A percentile compares a stretch with the other conserved stretches of the same genome.
Conservation (phyloP, 768 basidiomycete species). For the Hypholoma fasciculare region DNA sequence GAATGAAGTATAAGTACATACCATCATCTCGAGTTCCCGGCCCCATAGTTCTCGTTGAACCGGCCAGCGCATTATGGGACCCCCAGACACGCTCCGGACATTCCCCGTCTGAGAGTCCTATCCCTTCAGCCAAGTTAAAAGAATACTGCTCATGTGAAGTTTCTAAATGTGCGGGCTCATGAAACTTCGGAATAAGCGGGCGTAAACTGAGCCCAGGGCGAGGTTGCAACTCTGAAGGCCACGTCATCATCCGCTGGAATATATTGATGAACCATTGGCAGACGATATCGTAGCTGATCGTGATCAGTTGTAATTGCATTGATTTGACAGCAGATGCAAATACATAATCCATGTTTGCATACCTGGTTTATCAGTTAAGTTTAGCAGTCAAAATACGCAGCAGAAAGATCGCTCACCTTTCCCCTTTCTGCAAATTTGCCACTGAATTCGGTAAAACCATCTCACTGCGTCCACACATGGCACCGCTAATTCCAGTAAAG, state of each 20-base stretch:
- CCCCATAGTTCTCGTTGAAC: conserved; percentile 33
- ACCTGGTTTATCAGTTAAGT: not conserved
- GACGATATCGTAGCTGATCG: conserved; percentile 28
- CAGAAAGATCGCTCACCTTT: conserved; percentile 19
- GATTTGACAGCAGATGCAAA: conserved; percentile 6
- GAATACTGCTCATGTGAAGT: conserved; percentile 22
- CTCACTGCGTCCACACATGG: conserved; percentile 7
- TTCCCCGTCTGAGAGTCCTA: conserved; percentile 31
- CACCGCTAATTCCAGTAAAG: conserved; percentile 10
- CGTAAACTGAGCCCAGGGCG: not conserved
- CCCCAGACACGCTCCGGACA: conserved; percentile 33
- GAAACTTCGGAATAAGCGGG: conserved; percentile 27
- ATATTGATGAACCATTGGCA: conserved; percentile 30
- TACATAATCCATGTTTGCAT: conserved; percentile 18
- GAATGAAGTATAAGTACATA: no score
- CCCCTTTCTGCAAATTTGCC: conserved; percentile 31
- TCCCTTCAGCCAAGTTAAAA: conserved; percentile 22
- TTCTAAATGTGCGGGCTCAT: conserved; percentile 23
- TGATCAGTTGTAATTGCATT: not conserved
- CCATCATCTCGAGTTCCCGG: conserved; percentile 19
- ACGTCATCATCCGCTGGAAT: conserved; percentile 8
- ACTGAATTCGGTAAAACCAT: conserved; percentile 12
- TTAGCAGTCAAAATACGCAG: not conserved
- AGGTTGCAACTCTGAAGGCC: not conserved
- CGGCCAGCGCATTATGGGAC: conserved; percentile 19